Conservation (phyloP, 352 stramenopile species). For the Phytopythium cucurbitacearum region DNA sequence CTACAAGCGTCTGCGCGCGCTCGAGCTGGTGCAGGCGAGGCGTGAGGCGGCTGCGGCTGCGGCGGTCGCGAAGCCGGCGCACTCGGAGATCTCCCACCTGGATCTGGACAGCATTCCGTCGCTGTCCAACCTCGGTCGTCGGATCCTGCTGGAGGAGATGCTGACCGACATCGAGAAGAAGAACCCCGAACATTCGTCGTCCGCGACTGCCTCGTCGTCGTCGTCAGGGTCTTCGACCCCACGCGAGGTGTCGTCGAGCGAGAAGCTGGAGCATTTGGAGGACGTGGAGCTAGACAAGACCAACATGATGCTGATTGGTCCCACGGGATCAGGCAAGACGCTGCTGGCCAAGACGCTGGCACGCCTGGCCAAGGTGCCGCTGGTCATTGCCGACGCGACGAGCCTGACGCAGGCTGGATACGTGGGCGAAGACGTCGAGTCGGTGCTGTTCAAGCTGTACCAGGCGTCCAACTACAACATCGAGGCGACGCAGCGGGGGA, state of each 20-base stretch:
- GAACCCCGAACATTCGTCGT: conserved; percentile 9
- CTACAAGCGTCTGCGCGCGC: conserved; percentile 92
- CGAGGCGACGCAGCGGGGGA: conserved; percentile 93
- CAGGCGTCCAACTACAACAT: conserved; percentile 95
- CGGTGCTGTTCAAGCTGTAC: conserved; percentile 97
- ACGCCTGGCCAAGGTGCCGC: conserved; percentile 94
- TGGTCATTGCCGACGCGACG: conserved; percentile 97
- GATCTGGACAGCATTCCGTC: conserved; percentile 26
- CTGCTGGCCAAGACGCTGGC: conserved; percentile 96
- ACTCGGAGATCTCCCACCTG: conserved; percentile 20
- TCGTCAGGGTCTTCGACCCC: background rate
- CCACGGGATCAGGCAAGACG: conserved; percentile 96
- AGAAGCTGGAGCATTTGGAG: conserved; percentile 66
- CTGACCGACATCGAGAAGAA: conserved; percentile 41
- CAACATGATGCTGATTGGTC: conserved; percentile 95
- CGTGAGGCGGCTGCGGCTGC: conserved; percentile 35
- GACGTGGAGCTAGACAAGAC: conserved; percentile 98
- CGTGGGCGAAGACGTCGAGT: conserved; percentile 98
- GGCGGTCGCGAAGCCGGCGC: conserved; percentile 16
- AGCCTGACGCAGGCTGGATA: conserved; percentile 98
- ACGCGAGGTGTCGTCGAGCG: conserved; percentile 8
- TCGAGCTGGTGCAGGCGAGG: conserved; percentile 50
- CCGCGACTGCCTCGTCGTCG: conserved; percentile 4
- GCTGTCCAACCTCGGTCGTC: conserved; percentile 39
- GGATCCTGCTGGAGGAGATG: conserved; percentile 60